Conservation (phyloP, 1,284 basidiomycete genomes). For the Leccinum solheimii region DNA sequence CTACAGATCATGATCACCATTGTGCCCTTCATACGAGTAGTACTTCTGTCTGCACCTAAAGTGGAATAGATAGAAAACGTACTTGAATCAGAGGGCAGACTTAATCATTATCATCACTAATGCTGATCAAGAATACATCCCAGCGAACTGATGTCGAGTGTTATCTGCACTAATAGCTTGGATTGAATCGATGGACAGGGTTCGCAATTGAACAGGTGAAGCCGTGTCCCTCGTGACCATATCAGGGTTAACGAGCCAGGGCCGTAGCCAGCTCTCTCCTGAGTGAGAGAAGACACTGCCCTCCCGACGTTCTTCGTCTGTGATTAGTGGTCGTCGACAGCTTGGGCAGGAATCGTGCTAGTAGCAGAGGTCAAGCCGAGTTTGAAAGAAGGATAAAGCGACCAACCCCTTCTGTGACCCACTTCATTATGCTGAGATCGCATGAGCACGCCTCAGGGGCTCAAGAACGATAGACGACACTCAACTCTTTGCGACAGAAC, state of each 20-base stretch:
- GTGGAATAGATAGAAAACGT: slow-evolving; percentile 28
- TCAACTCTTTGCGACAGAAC: slow-evolving; percentile 74
- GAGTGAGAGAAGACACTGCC: slow-evolving; percentile 1
- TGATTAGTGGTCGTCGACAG: slow-evolving; percentile 52
- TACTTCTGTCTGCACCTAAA: slow-evolving; percentile 24
- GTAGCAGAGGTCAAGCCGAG: slow-evolving; percentile 10
- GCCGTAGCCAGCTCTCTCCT: slow-evolving; percentile 21
- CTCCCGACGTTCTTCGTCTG: slow-evolving; percentile 18
- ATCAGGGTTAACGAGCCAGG: slow-evolving; percentile 26
- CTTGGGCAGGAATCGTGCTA: slow-evolving; percentile 65
- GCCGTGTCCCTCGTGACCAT: slow-evolving; percentile 21
- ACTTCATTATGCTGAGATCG: slow-evolving; percentile 55
- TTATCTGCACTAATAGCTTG: slow-evolving; percentile 15
- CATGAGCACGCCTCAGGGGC: slow-evolving; percentile 16
- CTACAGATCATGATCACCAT: slow-evolving; percentile 21
- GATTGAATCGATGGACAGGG: slow-evolving; percentile 17
- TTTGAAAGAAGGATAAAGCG: slow-evolving; percentile 3
- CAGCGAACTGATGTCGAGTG: slow-evolving; percentile 39
- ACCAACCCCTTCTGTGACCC: slow-evolving; percentile 60
- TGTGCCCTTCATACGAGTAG: slow-evolving; percentile 16
- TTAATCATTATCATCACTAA: slow-evolving; percentile 12
- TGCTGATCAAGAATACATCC: slow-evolving; percentile 53
- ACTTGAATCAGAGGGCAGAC: slow-evolving; percentile 18
- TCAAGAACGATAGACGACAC: slow-evolving; percentile 10
- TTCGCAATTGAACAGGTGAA: slow-evolving; percentile 23